These are phyloP conservation scores for Rhytidhysteron rufulum DNA, from an alignment of 2,329 filamentous ascomycete genomes.

Conservation along the genomic window DNA sequence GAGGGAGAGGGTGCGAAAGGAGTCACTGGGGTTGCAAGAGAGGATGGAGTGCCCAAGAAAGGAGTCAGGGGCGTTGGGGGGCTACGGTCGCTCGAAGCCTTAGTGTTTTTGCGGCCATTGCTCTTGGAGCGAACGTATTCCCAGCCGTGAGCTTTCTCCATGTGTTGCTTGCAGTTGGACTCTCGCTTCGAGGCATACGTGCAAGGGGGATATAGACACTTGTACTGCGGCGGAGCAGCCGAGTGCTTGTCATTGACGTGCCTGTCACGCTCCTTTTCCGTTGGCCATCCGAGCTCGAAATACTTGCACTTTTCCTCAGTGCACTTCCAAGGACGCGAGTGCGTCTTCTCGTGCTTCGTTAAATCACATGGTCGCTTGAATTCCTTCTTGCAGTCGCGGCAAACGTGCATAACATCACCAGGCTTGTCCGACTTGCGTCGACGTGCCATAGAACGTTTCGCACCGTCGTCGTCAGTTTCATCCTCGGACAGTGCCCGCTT, in stretches of 20 bases:
- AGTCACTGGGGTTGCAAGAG: slow-evolving; percentile 33
- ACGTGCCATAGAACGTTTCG: slow-evolving; percentile 89
- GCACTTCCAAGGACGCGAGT: slow-evolving; percentile 91
- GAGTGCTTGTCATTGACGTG: slow-evolving; percentile 93
- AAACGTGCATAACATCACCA: slow-evolving; percentile 78
- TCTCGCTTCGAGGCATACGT: slow-evolving; percentile 88
- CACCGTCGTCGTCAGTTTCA: slow-evolving; percentile 73
- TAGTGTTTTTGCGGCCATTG: slow-evolving; percentile 48
- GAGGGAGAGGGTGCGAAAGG: slow-evolving; percentile 41
- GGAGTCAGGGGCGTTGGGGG: slow-evolving; percentile 33
- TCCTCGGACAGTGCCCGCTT: slow-evolving; percentile 58
- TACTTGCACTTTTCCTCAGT: slow-evolving; percentile 77
- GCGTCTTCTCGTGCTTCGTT: slow-evolving; percentile 93
- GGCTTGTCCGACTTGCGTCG: slow-evolving; percentile 89
- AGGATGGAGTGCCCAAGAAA: slow-evolving; percentile 34
- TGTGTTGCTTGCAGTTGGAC: slow-evolving; percentile 92
- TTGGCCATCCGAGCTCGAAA: slow-evolving; percentile 80
- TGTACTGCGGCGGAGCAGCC: slow-evolving; percentile 67
- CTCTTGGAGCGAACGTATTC: slow-evolving; percentile 81
- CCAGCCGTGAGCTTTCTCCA: slow-evolving; percentile 90
- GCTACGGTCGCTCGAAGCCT: slow-evolving; percentile 21
- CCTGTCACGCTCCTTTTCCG: slow-evolving; percentile 89
- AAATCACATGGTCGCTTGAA: slow-evolving; percentile 90
- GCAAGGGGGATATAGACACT: slow-evolving; percentile 77
- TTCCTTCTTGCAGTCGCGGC: slow-evolving; percentile 74